Evolutionary conservation across 164 flowering plant genomes (phyloP), one percentile per base, ranked within the genome.

Genomic region (Piper betle): DNA sequence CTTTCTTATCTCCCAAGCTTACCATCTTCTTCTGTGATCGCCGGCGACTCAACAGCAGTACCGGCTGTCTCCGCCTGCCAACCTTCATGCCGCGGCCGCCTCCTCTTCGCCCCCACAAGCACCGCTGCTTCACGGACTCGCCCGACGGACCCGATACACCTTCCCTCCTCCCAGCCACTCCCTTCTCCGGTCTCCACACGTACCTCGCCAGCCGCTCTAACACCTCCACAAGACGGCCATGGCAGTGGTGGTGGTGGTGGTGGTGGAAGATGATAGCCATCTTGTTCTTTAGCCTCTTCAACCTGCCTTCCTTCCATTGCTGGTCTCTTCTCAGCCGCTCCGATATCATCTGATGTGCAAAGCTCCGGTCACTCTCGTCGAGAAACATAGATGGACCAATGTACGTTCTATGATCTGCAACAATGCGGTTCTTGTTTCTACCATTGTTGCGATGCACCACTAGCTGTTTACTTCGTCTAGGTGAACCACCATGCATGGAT

Each of bases 231-330:
- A 53, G 33, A 53, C 17, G 18, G 6, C 56, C 20, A 5, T 37
- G 40, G 60, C 37, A 42, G n/a, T 37, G 60, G 25, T 57, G 60
- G 62, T 46, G 64, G 4, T 81, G 60, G 62, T 46, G 63, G 16
- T 81, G 87, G 63, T 83, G 88, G 59, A 82, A 82, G 61, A 84
- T 70, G 48, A 78, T 55, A 4, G 77, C 85, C 17, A 84, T 69
- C 75, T 77, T 80, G 70, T 86, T 66, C 71, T 81, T 82, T 9
- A 81, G 54, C 58, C 74, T 78, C 65, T 67, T 72, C 38, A 79
- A 43, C 41, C 42, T 13, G 40, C 41, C 60, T 37, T 37, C 40
- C 42, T 25, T 25, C 33, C 33, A 25, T 25, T 25, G 33, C 33
- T 25, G 33, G 33, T 25, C 33, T 25, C 33, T 25, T 25, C 33